Evolutionary conservation across 441 rosid species (phyloP).

Genomic region (Adansonia rubrostipa): DNA sequence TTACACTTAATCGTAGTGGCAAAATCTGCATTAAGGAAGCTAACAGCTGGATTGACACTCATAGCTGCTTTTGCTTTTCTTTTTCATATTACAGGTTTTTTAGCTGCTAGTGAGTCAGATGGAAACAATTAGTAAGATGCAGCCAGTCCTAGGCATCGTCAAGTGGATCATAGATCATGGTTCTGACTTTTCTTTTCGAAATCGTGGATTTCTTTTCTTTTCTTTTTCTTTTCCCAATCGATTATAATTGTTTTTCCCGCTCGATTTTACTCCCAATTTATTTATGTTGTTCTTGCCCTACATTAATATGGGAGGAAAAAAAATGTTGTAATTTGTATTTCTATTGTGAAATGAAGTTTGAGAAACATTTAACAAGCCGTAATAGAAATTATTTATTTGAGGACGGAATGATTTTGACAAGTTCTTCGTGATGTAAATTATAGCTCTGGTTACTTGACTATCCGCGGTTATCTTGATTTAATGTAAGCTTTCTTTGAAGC

Average conservation of each 20-base stretch:
- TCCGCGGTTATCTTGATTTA: background rate
- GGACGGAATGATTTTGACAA: background rate
- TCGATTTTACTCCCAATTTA: constrained; percentile 33
- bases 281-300: constrained; percentile 35
- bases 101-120: constrained; percentile 14
- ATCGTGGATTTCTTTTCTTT: constrained; percentile 39
- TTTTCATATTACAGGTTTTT: constrained; percentile 35
- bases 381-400: background rate
- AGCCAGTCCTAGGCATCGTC: constrained; percentile 16
- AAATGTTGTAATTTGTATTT: constrained; percentile 32
- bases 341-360: constrained; percentile 32
- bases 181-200: constrained; percentile 39
- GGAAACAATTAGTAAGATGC: constrained; percentile 29
- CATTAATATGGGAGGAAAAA: constrained; percentile 35
- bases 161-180: constrained; percentile 35
- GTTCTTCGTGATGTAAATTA: background rate
- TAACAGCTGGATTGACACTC: background rate
- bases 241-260: constrained; percentile 2
- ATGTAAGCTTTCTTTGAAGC: background rate
- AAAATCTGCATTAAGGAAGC: constrained; percentile 1
- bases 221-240: background rate
- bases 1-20: background rate
- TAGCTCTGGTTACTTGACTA: background rate
- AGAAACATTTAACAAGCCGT: constrained; percentile 2
- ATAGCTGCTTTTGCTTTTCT: constrained; percentile 23